Evolutionary conservation across 768 basidiomycete genomes (phyloP).

Genomic region (Tulasnella sp.): DNA sequence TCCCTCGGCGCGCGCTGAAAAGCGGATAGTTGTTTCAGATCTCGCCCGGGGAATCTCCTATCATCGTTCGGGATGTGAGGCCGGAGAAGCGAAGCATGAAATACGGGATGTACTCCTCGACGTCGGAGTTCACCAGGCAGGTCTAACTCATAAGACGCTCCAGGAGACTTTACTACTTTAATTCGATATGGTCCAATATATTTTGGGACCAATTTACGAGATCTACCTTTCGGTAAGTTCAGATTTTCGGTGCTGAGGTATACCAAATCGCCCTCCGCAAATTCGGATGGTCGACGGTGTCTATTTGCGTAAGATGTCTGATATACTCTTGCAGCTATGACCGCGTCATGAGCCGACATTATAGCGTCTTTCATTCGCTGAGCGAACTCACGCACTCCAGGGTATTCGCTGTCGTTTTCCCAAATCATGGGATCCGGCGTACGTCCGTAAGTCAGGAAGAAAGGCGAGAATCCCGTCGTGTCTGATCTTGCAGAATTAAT

Average conservation of each 20-base stretch:
- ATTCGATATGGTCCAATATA: conserved; percentile 36
- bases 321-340: conserved; percentile 28
- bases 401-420: conserved; percentile 27
- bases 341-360: conserved; percentile 28
- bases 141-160: conserved; percentile 26
- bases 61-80: conserved; percentile 34
- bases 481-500: conserved; percentile 33
- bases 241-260: conserved; percentile 35
- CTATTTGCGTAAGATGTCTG: conserved; percentile 29
- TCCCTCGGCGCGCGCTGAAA: conserved; percentile 25
- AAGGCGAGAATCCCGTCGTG: conserved; percentile 34
- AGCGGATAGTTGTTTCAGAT: conserved; percentile 25
- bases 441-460: conserved; percentile 33
- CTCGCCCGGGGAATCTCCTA: conserved; percentile 32
- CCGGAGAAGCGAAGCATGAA: conserved; percentile 33
- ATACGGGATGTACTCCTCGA: conserved; percentile 30
- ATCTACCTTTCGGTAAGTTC: conserved; percentile 28
- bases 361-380: conserved; percentile 26
- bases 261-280: conserved; percentile 30
- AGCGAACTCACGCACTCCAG: conserved; percentile 29
- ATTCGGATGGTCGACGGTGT: conserved; percentile 22
- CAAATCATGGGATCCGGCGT: conserved; percentile 32
- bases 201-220: conserved; percentile 33
- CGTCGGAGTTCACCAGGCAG: conserved; percentile 28
- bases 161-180: conserved; percentile 18